phyloP scores from a whole-genome alignment of 192 early-diverging fungal genomes.

The Pilobolus umbonatus region DNA sequence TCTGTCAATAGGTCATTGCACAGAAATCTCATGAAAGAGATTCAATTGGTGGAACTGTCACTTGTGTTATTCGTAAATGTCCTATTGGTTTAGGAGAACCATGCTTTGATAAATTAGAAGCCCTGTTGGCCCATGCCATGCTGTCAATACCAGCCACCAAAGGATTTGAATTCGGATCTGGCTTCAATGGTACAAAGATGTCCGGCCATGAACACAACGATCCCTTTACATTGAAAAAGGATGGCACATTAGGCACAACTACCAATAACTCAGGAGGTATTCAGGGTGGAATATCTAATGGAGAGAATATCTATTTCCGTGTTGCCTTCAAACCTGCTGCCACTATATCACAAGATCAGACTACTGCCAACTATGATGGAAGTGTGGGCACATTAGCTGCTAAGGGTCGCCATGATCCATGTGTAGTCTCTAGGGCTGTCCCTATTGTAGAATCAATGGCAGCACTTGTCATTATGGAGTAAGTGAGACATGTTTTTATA shows the following conservation, averaged over 20 bases:
- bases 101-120: conserved; percentile 98
- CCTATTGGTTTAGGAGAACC: conserved; percentile 95
- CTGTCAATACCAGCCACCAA: conserved; percentile 98
- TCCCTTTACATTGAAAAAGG: conserved; percentile 64
- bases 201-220: conserved; percentile 93
- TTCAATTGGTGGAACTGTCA: conserved; percentile 93
- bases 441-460: conserved; percentile 99
- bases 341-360: conserved; percentile 89
- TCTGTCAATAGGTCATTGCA: conserved; percentile 59
- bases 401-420: conserved; percentile 96
- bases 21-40: conserved; percentile 74
- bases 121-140: conserved; percentile 96
- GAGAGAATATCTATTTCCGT: conserved; percentile 94
- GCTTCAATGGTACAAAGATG: conserved; percentile 84
- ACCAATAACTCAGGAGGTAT: conserved; percentile 97
- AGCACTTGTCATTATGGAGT: conserved; percentile 89
- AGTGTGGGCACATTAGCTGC: conserved; percentile 75
- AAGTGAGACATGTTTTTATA: conserved; percentile 20
- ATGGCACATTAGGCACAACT: conserved; percentile 68
- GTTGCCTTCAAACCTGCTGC: conserved; percentile 98
- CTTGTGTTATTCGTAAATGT: conserved; percentile 92
- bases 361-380: conserved; percentile 85
- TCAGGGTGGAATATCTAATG: conserved; percentile 97
- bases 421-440: conserved; percentile 91
- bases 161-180: conserved; percentile 95